Percentiles rank a stretch among this genome's conserved stretches.
Evolutionary conservation across 179 eudicot genomes (phyloP).

Genomic region (Carnegiea gigantea): DNA sequence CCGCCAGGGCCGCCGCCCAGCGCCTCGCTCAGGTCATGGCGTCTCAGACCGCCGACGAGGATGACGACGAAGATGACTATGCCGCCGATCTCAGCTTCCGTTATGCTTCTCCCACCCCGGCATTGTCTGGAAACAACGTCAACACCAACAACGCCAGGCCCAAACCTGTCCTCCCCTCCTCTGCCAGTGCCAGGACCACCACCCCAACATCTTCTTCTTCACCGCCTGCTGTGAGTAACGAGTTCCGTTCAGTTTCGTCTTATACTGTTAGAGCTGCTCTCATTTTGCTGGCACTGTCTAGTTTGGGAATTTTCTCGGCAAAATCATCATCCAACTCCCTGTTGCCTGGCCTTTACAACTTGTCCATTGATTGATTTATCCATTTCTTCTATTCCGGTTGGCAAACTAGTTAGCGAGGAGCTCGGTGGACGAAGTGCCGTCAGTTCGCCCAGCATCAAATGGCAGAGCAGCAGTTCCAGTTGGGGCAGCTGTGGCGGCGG

Average conservation of each 20-base stretch:
- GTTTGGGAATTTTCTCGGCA: not conserved
- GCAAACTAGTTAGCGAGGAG: slow-evolving; percentile 43
- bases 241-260: not conserved
- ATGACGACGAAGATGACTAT: slow-evolving; percentile 53
- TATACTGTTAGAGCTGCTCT: slow-evolving; percentile 8
- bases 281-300: not conserved
- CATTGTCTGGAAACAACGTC: slow-evolving; percentile 36
- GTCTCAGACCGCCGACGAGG: slow-evolving; percentile 57
- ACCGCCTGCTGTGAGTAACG: slow-evolving; percentile 51
- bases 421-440: slow-evolving; percentile 43
- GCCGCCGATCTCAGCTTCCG: slow-evolving; percentile 41
- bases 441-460: slow-evolving; percentile 43
- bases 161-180: slow-evolving; percentile 28
- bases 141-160: not conserved
- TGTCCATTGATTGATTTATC: slow-evolving; percentile 19
- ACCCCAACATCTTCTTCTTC: slow-evolving; percentile 39
- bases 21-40: slow-evolving; percentile 96
- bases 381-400: not conserved
- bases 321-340: not conserved
- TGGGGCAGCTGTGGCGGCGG: slow-evolving; percentile 23
- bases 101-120: slow-evolving; percentile 30
- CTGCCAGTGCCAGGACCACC: not conserved
- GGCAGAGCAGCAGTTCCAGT: slow-evolving; percentile 48
- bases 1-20: slow-evolving; percentile 91
- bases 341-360: not conserved